These are phyloP conservation scores for Solanum corneliomulleri DNA, from an alignment of 257 asterid species.

Conservation along the genomic window DNA sequence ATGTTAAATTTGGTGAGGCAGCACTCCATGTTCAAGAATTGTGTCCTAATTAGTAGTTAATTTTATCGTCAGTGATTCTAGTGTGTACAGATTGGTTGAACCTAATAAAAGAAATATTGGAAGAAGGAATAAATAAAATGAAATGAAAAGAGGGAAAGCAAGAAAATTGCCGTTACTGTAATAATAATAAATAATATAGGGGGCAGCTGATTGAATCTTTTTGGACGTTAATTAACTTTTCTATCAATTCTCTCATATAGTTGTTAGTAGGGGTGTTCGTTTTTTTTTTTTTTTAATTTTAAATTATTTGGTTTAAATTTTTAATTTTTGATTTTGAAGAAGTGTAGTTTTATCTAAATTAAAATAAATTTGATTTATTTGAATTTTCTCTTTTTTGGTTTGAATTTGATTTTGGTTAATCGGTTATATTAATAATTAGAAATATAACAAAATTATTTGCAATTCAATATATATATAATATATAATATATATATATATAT, in stretches of 20 bases:
- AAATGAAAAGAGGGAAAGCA: background rate
- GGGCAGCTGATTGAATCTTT: background rate
- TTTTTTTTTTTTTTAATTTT: rapidly evolving
- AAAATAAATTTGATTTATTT: too few species aligned
- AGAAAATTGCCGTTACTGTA: background rate
- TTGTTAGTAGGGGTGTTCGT: background rate
- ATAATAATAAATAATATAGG: background rate
- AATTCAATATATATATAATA: too few species aligned
- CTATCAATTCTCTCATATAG: background rate
- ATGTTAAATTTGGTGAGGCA: background rate
- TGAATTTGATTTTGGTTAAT: too few species aligned
- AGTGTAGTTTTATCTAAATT: too few species aligned
- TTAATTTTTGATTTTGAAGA: too few species aligned
- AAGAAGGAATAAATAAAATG: background rate
- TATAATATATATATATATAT: too few species aligned
- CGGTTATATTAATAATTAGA: too few species aligned
- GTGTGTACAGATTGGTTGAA: background rate
- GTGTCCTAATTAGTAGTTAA: background rate
- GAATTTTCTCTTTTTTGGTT: too few species aligned
- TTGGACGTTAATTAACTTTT: background rate
- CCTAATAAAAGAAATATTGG: background rate
- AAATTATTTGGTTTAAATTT: too few species aligned
- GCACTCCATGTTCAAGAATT: background rate
- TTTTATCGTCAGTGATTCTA: background rate
- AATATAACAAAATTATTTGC: too few species aligned